Percentiles rank a stretch among this genome's conserved stretches.
These are phyloP conservation scores for Macadamia tetraphylla DNA, from an alignment of 164 flowering plant genomes.

Conservation along the genomic window DNA sequence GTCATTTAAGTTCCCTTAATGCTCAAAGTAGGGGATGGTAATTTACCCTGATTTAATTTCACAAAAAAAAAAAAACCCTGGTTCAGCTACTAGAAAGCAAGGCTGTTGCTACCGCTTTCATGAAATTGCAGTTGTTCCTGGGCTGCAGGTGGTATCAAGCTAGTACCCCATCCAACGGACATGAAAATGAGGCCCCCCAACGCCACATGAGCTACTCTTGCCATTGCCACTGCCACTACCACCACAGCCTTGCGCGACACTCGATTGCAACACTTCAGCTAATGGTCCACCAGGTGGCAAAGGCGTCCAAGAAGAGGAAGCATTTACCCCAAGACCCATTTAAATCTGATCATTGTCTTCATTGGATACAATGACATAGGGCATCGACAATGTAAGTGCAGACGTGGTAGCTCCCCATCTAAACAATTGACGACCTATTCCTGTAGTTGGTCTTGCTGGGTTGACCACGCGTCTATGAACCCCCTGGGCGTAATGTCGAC, in stretches of 20 bases:
- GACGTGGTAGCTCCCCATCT: slow-evolving; percentile 26
- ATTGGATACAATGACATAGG: slow-evolving; percentile 22
- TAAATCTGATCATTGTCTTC: slow-evolving; percentile 22
- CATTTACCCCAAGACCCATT: slow-evolving; percentile 23
- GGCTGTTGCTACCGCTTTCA: slow-evolving; percentile 61
- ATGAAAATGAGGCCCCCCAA: slow-evolving; percentile 25
- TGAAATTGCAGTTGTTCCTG: slow-evolving; percentile 20
- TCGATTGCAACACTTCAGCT: slow-evolving; percentile 65
- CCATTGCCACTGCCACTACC: slow-evolving; percentile 4
- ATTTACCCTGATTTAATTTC: slow-evolving; percentile 28
- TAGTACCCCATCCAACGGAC: slow-evolving; percentile 18
- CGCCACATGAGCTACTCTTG: slow-evolving; percentile 23
- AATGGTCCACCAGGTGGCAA: slow-evolving; percentile 74
- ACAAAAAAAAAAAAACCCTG: slow-evolving; percentile 30
- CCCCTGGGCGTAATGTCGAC: slow-evolving; percentile 25
- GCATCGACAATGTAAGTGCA: slow-evolving; percentile 53
- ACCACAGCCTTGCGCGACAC: slow-evolving; percentile 23
- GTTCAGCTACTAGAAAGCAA: slow-evolving; percentile 21
- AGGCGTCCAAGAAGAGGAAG: slow-evolving; percentile 37
- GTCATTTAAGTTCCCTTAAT: background rate
- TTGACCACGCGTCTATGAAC: slow-evolving; percentile 71
- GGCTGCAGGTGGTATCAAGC: slow-evolving; percentile 9
- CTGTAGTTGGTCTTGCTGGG: slow-evolving; percentile 9
- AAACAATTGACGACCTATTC: slow-evolving; percentile 17
- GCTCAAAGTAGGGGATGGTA: slow-evolving; percentile 7